Evolutionary conservation across 768 basidiomycete species (phyloP).

Genomic region (Mycena chlorophos): DNA sequence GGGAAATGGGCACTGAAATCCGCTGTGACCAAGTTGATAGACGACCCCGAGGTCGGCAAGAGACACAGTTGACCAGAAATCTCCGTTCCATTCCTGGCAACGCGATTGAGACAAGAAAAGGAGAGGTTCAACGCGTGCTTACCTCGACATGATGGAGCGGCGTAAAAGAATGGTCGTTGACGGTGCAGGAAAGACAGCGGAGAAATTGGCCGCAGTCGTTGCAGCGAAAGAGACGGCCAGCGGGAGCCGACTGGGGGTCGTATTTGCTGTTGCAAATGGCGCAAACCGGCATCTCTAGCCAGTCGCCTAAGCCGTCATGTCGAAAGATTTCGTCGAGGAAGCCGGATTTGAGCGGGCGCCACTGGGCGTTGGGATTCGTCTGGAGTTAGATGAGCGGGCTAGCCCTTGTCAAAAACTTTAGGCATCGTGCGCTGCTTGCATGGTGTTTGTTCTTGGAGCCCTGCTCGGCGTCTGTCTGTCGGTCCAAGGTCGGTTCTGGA

Average conservation of each 20-base stretch:
- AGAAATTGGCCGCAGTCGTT: constrained; percentile 3
- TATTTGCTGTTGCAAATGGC: not conserved
- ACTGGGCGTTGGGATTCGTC: constrained; percentile 7
- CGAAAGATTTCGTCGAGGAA: constrained; percentile 9
- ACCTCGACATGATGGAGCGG: constrained; percentile 5
- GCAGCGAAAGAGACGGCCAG: constrained; percentile 8
- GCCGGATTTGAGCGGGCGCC: constrained; percentile 1
- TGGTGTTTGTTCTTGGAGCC: constrained; percentile 7
- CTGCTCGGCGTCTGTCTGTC: too few species aligned
- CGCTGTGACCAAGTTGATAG: constrained; percentile 21
- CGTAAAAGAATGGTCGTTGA: not conserved
- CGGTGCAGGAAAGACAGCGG: not conserved
- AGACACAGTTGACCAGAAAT: not conserved
- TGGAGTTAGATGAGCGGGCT: not conserved
- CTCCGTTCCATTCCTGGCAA: constrained; percentile 18
- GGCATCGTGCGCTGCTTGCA: not conserved
- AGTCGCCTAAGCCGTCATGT: constrained; percentile 5
- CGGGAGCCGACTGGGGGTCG: not conserved
- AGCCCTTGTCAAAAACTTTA: not conserved
- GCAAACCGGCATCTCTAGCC: not conserved
- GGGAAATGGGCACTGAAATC: constrained; percentile 3
- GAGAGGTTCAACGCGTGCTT: not conserved
- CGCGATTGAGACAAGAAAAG: not conserved
- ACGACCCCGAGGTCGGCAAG: constrained; percentile 4
- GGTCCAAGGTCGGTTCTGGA: too few species aligned